Conservation (phyloP, 345 rosid genomes). For the Pistacia vera region DNA sequence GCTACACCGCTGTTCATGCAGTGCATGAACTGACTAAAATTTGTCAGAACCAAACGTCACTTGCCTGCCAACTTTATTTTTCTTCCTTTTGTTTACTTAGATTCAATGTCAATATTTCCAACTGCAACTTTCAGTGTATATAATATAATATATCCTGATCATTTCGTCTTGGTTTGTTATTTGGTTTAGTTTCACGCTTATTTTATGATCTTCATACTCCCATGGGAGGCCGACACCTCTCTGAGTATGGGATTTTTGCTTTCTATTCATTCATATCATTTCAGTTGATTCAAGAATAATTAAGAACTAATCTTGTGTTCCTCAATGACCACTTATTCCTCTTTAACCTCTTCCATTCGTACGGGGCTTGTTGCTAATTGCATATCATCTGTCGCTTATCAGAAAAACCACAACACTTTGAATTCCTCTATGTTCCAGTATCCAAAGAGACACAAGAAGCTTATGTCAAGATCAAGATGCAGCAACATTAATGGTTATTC, state of each 20-base stretch:
- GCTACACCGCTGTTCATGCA: too few species aligned
- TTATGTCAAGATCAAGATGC: slow-evolving; percentile 27
- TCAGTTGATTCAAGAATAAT: not conserved
- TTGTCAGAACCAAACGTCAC: too few species aligned
- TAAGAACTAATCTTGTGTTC: slow-evolving; percentile 14
- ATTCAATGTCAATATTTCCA: too few species aligned
- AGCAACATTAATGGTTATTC: not conserved
- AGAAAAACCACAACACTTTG: slow-evolving; percentile 20
- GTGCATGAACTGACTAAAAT: too few species aligned
- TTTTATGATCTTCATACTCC: not conserved
- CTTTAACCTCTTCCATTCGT: slow-evolving; percentile 42
- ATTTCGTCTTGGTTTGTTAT: not conserved
- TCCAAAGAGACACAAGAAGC: slow-evolving; percentile 18
- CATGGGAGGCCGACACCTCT: not conserved
- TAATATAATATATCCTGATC: too few species aligned
- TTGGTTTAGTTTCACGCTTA: not conserved
- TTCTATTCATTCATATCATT: not conserved
- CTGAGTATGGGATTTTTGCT: not conserved
- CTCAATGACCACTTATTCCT: slow-evolving; percentile 16
- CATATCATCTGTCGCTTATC: slow-evolving; percentile 40
- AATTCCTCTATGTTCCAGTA: slow-evolving; percentile 18
- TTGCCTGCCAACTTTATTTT: too few species aligned
- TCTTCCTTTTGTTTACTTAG: too few species aligned
- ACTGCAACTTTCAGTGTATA: too few species aligned
- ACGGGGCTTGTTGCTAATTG: slow-evolving; percentile 47